phyloP scores from a whole-genome alignment of 176 grass and related monocot genomes.

The Aechmea fasciata region DNA sequence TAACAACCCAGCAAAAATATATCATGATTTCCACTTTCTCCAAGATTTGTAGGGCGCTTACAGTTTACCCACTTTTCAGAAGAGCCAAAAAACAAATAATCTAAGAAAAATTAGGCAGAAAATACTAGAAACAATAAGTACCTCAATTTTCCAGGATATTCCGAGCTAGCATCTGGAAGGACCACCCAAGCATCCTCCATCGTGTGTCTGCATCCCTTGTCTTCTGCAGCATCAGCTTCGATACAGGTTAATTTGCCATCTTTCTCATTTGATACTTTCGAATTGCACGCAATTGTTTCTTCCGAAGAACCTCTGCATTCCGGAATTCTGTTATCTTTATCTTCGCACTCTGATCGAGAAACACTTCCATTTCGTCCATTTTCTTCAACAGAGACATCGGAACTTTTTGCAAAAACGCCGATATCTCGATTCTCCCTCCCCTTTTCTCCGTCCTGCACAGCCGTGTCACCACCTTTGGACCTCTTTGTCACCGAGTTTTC shows the following conservation, averaged over 20 bases:
- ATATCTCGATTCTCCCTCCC: neutral
- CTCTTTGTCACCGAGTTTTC: slow-evolving; percentile 40
- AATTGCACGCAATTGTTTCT: slow-evolving; percentile 19
- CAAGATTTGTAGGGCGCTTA: too few species aligned
- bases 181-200: slow-evolving; percentile 89
- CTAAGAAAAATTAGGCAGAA: neutral
- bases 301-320: neutral
- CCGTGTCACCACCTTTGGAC: slow-evolving; percentile 18
- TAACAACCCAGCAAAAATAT: too few species aligned
- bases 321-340: neutral
- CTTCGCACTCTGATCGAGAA: slow-evolving; percentile 10
- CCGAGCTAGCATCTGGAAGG: slow-evolving; percentile 36
- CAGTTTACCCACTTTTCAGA: too few species aligned
- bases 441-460: slow-evolving; percentile 2
- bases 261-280: slow-evolving; percentile 11
- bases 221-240: slow-evolving; percentile 71
- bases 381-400: slow-evolving; percentile 4
- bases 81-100: neutral
- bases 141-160: slow-evolving; percentile 53
- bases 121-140: slow-evolving; percentile 4
- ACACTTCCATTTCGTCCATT: slow-evolving; percentile 15
- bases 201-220: slow-evolving; percentile 73
- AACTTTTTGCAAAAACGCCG: neutral
- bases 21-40: too few species aligned
- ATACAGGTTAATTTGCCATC: slow-evolving; percentile 27